Conservation (phyloP, 2,329 filamentous ascomycete species). For the Bisporella sp. region DNA sequence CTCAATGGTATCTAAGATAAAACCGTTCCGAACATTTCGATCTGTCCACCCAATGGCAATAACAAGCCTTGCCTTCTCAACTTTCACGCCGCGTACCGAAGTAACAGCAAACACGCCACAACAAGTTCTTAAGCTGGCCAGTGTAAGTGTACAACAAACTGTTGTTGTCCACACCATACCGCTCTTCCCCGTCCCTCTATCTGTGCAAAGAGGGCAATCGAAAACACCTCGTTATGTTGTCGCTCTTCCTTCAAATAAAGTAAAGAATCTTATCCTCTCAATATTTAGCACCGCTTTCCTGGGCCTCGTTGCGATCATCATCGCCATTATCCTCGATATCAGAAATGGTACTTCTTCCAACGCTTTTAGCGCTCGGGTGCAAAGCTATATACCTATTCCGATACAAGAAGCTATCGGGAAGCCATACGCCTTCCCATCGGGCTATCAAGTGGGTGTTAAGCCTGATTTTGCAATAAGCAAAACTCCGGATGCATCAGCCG, state of each 20-base stretch:
- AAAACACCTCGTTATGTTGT: constrained; percentile 25
- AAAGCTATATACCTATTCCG: neutral
- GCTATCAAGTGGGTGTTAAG: neutral
- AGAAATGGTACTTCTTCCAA: constrained; percentile 17
- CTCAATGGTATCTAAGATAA: constrained; percentile 44
- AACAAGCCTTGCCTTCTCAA: constrained; percentile 51
- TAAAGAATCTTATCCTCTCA: neutral
- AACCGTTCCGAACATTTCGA: constrained; percentile 45
- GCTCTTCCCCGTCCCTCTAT: constrained; percentile 24
- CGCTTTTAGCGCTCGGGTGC: constrained; percentile 14
- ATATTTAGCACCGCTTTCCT: constrained; percentile 11
- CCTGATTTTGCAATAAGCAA: neutral
- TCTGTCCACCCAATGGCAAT: constrained; percentile 51
- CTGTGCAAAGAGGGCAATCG: constrained; percentile 21
- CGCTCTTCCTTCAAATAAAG: constrained; percentile 20
- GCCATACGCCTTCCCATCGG: constrained; percentile 15
- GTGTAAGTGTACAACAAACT: constrained; percentile 26
- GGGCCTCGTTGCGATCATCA: constrained; percentile 13
- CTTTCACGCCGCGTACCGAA: constrained; percentile 23
- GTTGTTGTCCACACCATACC: constrained; percentile 29
- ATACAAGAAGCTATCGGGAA: constrained; percentile 20
- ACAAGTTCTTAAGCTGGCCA: constrained; percentile 26
- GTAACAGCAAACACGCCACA: constrained; percentile 22
- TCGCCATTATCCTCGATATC: constrained; percentile 24
- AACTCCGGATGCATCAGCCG: constrained; percentile 8